Evolutionary conservation across 2,329 filamentous ascomycete genomes (phyloP).

Genomic region (Achaetomium macrosporum): DNA sequence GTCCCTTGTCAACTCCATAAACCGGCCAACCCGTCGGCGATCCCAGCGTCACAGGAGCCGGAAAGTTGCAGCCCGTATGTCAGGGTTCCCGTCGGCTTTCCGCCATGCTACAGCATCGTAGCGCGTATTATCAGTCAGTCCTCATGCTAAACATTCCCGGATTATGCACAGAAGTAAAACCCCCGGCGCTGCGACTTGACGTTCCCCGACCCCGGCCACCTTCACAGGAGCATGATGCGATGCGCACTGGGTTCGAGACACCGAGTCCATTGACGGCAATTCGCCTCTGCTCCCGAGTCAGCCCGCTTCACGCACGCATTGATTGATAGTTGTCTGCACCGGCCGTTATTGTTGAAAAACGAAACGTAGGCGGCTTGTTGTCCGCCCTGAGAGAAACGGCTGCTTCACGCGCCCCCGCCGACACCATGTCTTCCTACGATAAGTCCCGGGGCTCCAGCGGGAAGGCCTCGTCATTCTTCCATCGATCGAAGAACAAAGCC

Average conservation of each 20-base stretch:
- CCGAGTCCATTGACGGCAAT: slow-evolving; percentile 35
- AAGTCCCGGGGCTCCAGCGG: slow-evolving; percentile 70
- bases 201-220: slow-evolving; percentile 11
- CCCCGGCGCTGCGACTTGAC: slow-evolving; percentile 16
- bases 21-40: slow-evolving; percentile 12
- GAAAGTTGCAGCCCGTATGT: slow-evolving; percentile 15
- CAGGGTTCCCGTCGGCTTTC: slow-evolving; percentile 3
- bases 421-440: slow-evolving; percentile 59
- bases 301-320: slow-evolving; percentile 20
- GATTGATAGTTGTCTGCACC: slow-evolving; percentile 17
- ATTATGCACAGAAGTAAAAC: slow-evolving; percentile 27
- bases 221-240: slow-evolving; percentile 37
- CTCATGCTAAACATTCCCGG: slow-evolving; percentile 25
- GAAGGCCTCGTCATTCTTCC: slow-evolving; percentile 66
- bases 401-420: slow-evolving; percentile 23
- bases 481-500: slow-evolving; percentile 75
- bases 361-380: slow-evolving; percentile 16
- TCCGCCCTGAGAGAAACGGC: slow-evolving; percentile 15
- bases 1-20: neutral
- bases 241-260: slow-evolving; percentile 35
- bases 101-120: slow-evolving; percentile 4
- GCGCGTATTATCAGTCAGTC: slow-evolving; percentile 12
- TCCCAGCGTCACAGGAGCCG: slow-evolving; percentile 8
- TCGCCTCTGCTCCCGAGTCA: slow-evolving; percentile 23
- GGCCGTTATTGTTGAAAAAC: slow-evolving; percentile 17